These are phyloP conservation scores for Pyrenophora tritici-repentis DNA, from an alignment of 2,329 filamentous ascomycete genomes.

Conservation along the genomic window DNA sequence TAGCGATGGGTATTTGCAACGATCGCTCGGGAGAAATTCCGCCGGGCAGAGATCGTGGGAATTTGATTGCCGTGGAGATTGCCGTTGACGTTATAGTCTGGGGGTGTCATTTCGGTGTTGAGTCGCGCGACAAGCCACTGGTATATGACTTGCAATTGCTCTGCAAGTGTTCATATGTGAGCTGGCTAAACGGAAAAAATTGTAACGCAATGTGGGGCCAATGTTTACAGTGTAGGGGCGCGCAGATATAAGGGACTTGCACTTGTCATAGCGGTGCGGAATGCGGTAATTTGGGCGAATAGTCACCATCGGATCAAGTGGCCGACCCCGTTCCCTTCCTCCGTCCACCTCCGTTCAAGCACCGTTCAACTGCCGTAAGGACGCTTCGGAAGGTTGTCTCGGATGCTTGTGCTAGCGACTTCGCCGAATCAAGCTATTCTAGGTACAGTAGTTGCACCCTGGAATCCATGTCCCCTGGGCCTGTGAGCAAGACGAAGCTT, in stretches of 20 bases:
- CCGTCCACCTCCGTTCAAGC: slow-evolving; percentile 2
- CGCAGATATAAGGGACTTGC: too few species aligned
- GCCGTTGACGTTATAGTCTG: neutral
- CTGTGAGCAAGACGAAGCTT: too few species aligned
- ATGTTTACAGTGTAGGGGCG: too few species aligned
- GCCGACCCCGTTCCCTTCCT: neutral
- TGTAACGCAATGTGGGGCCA: too few species aligned
- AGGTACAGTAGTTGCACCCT: too few species aligned
- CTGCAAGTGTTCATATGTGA: too few species aligned
- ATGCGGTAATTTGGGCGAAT: slow-evolving; percentile 10
- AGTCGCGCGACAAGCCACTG: too few species aligned
- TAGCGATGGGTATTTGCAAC: slow-evolving; percentile 1
- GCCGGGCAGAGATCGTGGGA: slow-evolving; percentile 1
- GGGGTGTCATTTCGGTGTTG: too few species aligned
- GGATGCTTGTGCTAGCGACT: neutral
- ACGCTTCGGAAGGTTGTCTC: neutral
- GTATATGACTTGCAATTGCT: too few species aligned
- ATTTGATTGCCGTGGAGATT: neutral
- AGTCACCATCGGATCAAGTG: neutral
- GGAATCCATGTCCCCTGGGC: too few species aligned
- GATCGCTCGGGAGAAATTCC: slow-evolving; percentile 4
- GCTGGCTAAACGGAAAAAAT: too few species aligned
- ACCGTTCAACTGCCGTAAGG: slow-evolving; percentile 2
- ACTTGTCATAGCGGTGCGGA: neutral
- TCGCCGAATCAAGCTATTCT: too few species aligned